Percentiles rank a stretch among this genome's conserved stretches.
Conservation (phyloP, 1,284 basidiomycete species). For the Irpex sp. region DNA sequence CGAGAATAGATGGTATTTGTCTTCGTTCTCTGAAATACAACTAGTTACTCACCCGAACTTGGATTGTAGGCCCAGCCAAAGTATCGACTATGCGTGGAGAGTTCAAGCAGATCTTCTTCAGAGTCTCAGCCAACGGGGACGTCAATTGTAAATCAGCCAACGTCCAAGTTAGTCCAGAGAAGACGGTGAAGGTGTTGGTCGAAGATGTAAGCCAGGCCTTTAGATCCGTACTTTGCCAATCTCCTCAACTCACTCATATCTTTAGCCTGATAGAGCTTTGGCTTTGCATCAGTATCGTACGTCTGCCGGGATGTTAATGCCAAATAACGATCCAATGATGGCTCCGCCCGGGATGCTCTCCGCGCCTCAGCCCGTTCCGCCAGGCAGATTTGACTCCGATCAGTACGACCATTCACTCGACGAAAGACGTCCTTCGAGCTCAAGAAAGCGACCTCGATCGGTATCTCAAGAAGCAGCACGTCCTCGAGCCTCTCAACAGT, state of each 20-base stretch:
- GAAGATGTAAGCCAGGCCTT: constrained; percentile 23
- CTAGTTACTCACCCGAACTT: not conserved
- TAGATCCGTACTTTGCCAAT: not conserved
- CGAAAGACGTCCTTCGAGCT: not conserved
- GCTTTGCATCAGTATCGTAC: not conserved
- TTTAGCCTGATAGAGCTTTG: not conserved
- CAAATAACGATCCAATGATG: not conserved
- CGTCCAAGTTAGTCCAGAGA: constrained; percentile 27
- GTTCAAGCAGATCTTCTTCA: constrained; percentile 67
- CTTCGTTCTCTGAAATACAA: not conserved
- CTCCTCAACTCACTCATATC: not conserved
- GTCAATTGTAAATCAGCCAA: constrained; percentile 30
- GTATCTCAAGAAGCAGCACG: not conserved
- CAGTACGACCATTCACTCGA: not conserved
- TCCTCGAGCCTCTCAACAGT: not conserved
- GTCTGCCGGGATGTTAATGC: not conserved
- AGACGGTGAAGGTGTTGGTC: constrained; percentile 31
- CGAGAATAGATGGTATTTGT: constrained; percentile 62
- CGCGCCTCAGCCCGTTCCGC: not conserved
- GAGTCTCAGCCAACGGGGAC: constrained; percentile 43
- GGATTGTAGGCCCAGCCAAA: constrained; percentile 56
- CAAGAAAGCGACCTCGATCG: not conserved
- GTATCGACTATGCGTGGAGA: constrained; percentile 64
- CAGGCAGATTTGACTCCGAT: not conserved
- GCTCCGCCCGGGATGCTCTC: not conserved